Evolutionary conservation across 257 asterid species (phyloP), one percentile per base, ranked within the genome.

Genomic region (Anisodus acutangulus): DNA sequence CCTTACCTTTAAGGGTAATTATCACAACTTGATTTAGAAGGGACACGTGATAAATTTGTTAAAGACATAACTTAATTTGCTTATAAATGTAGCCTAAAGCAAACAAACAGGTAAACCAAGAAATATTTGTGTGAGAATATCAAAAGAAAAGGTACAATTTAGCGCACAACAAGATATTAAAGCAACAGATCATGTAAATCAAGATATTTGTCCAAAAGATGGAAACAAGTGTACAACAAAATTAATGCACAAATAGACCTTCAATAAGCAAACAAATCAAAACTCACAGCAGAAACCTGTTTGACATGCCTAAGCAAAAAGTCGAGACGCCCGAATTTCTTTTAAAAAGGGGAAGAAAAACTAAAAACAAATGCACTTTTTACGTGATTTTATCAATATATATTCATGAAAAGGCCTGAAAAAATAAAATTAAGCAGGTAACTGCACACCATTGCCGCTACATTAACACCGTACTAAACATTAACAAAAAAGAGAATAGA

Each of bases 231-330:
- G 45, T 6, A 4, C 80, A 19, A 45, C 41, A 47, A 47, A 59
- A 45, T 47, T 9, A 10, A 5, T 10, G 41, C 11, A n/a, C 37
- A 45, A 11, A 45, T 1, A 72, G 58, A 45, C n/a, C n/a, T 47
- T 72, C 59, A 72, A 72, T 71, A 45, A 45, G 59, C 39, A 71
- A 71, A 10, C 37, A 71, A 71, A 45, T 71, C 80, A n/a, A 71
- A 71, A 71, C n/a, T 4, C 39, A 11, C 58, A 71, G 22, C 58
- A 45, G 58, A 37, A n/a, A 71, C 9, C n/a, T 71, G 58, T n/a
- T 31, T 45, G n/a, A n/a, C 80, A 71, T 15, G 58, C 58, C 57
- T 43, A n/a, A 71, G 79, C 39, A 17, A 70, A 41, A 17, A 17
- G 35, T 35, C 10, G 4, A 43, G 35, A 16, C 12, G 0, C 15